These are phyloP conservation scores for Candida tammaniensis DNA, from an alignment of 805 yeast species.

Conservation along the genomic window DNA sequence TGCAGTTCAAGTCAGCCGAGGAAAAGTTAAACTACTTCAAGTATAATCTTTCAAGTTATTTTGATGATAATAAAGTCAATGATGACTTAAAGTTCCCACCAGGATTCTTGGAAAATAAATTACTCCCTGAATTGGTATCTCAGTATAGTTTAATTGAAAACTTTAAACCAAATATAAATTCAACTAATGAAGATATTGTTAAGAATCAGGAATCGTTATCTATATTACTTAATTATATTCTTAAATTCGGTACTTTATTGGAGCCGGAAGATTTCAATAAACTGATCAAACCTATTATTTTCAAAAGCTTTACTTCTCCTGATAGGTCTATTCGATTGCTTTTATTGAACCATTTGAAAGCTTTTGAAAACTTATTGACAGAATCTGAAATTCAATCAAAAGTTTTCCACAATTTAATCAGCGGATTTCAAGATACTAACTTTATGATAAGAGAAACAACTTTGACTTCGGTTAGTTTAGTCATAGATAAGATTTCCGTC, in stretches of 20 bases:
- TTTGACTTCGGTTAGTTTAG: conserved; percentile 57
- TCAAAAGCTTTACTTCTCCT: conserved; percentile 57
- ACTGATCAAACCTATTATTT: conserved; percentile 58
- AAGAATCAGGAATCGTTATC: conserved; percentile 37
- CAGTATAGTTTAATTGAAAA: conserved; percentile 37
- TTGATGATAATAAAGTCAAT: conserved; percentile 4
- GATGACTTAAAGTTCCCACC: conserved; percentile 32
- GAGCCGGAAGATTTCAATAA: conserved; percentile 34
- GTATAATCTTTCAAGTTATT: conserved; percentile 24
- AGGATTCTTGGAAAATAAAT: conserved; percentile 54
- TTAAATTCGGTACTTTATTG: conserved; percentile 32
- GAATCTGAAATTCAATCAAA: conserved; percentile 64
- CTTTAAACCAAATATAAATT: conserved; percentile 22
- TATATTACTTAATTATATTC: conserved; percentile 39
- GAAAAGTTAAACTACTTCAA: conserved; percentile 50
- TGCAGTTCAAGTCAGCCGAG: conserved; percentile 49
- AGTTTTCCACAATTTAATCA: conserved; percentile 64
- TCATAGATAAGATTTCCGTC: conserved; percentile 65
- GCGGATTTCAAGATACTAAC: conserved; percentile 86
- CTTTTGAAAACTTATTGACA: conserved; percentile 47
- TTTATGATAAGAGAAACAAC: conserved; percentile 79
- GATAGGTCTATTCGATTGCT: conserved; percentile 78
- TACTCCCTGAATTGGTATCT: conserved; percentile 67
- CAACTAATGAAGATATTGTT: conserved; percentile 27
- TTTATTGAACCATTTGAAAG: conserved; percentile 62